Evolutionary conservation across 805 yeast species (phyloP).

Genomic region (Saccharomycopsis sp.): DNA sequence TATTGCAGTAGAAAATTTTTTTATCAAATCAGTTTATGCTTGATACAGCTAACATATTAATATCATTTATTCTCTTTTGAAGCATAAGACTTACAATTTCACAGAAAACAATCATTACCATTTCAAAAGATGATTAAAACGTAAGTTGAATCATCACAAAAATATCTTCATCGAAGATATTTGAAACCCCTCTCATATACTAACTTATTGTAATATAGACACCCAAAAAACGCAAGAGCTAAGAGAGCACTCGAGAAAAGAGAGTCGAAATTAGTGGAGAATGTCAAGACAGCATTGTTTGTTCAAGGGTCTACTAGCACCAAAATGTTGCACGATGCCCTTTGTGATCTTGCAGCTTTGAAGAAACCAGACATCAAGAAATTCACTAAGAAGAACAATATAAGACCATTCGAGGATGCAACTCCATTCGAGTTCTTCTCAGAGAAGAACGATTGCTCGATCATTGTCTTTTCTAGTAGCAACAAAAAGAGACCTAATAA

Average conservation of each 20-base stretch:
- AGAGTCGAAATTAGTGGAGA: constrained; percentile 84
- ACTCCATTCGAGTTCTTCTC: constrained; percentile 81
- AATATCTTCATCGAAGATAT: too few relatives aligned
- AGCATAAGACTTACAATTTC: too few relatives aligned
- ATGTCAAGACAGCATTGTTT: constrained; percentile 82
- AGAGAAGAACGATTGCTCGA: constrained; percentile 88
- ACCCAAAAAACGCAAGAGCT: constrained; percentile 92
- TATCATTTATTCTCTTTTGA: too few relatives aligned
- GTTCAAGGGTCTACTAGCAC: constrained; percentile 83
- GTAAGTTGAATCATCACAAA: too few relatives aligned
- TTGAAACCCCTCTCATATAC: too few relatives aligned
- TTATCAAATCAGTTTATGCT: neutral
- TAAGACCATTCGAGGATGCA: constrained; percentile 90
- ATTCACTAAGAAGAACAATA: constrained; percentile 80
- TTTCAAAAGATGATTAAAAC: too few relatives aligned
- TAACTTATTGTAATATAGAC: too few relatives aligned
- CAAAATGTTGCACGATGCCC: constrained; percentile 76
- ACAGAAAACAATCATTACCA: too few relatives aligned
- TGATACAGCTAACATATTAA: too few relatives aligned
- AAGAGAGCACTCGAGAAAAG: constrained; percentile 88
- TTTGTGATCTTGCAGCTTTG: constrained; percentile 81
- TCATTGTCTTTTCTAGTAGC: constrained; percentile 69
- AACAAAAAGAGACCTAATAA: constrained; percentile 93
- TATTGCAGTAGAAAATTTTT: neutral
- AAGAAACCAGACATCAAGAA: constrained; percentile 88